Evolutionary conservation across 2,329 filamentous ascomycete genomes (phyloP).

Genomic region (Stemphylium beticola): DNA sequence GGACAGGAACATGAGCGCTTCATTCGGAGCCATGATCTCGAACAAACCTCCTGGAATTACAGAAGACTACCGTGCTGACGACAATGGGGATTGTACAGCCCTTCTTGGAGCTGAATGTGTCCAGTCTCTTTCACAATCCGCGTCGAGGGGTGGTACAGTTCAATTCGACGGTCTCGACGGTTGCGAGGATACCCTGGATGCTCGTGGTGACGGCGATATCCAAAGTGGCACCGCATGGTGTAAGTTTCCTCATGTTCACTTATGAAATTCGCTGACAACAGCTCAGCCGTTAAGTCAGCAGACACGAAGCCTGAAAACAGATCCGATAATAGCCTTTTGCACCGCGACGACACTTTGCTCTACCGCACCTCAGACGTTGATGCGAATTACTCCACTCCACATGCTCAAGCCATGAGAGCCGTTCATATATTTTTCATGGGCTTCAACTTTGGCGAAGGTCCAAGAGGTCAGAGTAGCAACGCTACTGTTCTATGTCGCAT

Average conservation of each 20-base stretch:
- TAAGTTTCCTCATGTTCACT: neutral
- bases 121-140: neutral
- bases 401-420: neutral
- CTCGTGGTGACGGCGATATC: neutral
- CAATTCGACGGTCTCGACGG: neutral
- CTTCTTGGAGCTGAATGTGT: slow-evolving; percentile 2
- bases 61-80: neutral
- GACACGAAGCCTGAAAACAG: neutral
- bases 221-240: neutral
- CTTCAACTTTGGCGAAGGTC: neutral
- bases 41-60: slow-evolving; percentile 1
- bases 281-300: neutral
- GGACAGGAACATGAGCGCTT: neutral
- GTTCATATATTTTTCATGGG: neutral
- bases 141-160: neutral
- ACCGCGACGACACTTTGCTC: neutral
- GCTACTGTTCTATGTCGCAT: slow-evolving; percentile 1
- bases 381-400: neutral
- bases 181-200: neutral
- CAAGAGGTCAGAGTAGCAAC: neutral
- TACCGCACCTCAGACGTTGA: neutral
- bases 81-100: slow-evolving; percentile 1
- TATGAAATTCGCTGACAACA: neutral
- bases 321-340: neutral
- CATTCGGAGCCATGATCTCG: neutral